A percentile compares a stretch with the other conserved stretches of the same genome.
These are phyloP conservation scores for Fistulifera solaris DNA, from an alignment of 108 stramenopile species.

Conservation along the genomic window DNA sequence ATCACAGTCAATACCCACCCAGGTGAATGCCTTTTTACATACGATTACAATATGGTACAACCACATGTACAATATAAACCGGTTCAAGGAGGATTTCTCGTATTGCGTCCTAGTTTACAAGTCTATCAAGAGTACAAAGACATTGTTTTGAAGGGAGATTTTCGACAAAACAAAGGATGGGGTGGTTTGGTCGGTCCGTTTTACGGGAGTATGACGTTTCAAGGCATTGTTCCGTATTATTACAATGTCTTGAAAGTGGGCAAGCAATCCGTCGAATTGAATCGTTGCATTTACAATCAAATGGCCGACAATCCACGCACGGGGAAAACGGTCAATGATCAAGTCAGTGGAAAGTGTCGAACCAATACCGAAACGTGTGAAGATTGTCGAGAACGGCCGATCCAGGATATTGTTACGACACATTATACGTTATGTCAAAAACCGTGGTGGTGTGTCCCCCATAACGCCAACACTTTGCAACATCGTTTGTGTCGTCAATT, in stretches of 20 bases:
- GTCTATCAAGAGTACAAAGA: conserved; percentile 62
- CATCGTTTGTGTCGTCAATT: conserved; percentile 23
- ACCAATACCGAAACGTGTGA: conserved; percentile 38
- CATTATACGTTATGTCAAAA: conserved; percentile 91
- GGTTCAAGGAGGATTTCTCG: conserved; percentile 90
- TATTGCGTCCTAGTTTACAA: conserved; percentile 59
- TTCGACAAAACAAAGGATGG: conserved; percentile 38
- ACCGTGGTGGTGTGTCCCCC: conserved; percentile 76
- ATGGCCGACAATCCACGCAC: conserved; percentile 80
- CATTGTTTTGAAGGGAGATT: conserved; percentile 54
- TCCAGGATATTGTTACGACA: conserved; percentile 53
- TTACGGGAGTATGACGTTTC: conserved; percentile 80
- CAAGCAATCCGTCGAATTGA: conserved; percentile 50
- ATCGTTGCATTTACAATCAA: conserved; percentile 85
- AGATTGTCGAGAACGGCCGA: conserved; percentile 46
- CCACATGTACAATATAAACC: conserved; percentile 34
- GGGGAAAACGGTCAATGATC: conserved; percentile 32
- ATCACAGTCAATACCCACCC: conserved; percentile 2
- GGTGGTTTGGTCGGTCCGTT: conserved; percentile 62
- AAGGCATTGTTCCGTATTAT: conserved; percentile 86
- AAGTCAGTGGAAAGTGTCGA: conserved; percentile 41
- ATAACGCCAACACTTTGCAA: conserved; percentile 32
- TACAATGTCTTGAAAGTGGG: conserved; percentile 52
- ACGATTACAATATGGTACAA: conserved; percentile 66
- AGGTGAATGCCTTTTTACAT: conserved; percentile 59